phyloP scores from a whole-genome alignment of 805 yeast species.

The Blastobotrys chiropterorum region DNA sequence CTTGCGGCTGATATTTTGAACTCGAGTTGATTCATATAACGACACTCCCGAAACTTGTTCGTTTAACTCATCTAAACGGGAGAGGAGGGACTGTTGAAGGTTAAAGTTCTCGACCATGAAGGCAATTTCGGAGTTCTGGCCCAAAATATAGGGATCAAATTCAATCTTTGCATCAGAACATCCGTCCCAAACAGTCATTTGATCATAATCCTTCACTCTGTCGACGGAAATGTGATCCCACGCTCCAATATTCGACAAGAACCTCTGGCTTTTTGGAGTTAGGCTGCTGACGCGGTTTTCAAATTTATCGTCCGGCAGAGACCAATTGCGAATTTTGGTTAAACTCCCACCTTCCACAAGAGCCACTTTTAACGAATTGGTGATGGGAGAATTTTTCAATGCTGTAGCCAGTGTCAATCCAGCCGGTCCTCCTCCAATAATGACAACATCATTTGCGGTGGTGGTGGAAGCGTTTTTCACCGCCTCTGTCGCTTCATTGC shows the following conservation, averaged over 20 bases:
- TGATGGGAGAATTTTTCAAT: conserved; percentile 54
- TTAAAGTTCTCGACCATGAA: conserved; percentile 87
- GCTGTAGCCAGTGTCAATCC: conserved; percentile 85
- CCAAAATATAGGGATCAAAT: conserved; percentile 43
- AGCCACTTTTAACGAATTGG: conserved; percentile 54
- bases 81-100: conserved; percentile 66
- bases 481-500: neutral
- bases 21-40: conserved; percentile 1
- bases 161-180: conserved; percentile 61
- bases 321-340: conserved; percentile 44
- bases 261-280: conserved; percentile 73
- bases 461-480: no score
- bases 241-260: conserved; percentile 62
- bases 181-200: conserved; percentile 83
- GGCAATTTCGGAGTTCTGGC: conserved; percentile 41
- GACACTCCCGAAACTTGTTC: neutral
- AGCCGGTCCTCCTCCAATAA: conserved; percentile 97
- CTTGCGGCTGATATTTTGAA: conserved; percentile 1
- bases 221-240: conserved; percentile 65
- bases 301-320: conserved; percentile 39
- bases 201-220: conserved; percentile 74
- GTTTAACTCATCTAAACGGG: conserved; percentile 43
- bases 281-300: conserved; percentile 81
- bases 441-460: conserved; percentile 53
- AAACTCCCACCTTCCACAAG: conserved; percentile 71